phyloP scores from a whole-genome alignment of 306 rosid genomes.

The Crotalaria pallida region DNA sequence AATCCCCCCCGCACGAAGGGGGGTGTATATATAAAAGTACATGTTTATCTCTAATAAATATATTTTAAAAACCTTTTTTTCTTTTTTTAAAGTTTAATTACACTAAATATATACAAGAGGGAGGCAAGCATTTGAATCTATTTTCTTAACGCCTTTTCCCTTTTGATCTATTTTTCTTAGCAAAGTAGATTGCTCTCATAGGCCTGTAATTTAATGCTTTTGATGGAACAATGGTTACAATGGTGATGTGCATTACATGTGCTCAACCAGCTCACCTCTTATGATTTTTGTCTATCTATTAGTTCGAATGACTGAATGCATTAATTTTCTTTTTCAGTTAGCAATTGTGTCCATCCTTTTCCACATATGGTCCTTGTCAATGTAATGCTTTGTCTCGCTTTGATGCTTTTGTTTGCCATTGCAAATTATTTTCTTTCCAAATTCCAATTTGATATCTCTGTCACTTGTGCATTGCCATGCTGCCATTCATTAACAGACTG shows the following conservation, averaged over 20 bases:
- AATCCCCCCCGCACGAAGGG: too few species aligned
- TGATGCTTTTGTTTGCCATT: background rate
- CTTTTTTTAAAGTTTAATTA: too few species aligned
- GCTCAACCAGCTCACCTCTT: background rate
- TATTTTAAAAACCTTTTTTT: too few species aligned
- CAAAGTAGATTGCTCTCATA: background rate
- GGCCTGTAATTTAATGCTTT: too few species aligned
- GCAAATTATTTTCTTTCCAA: background rate
- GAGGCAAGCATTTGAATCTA: too few species aligned
- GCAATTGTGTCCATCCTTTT: background rate
- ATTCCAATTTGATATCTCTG: background rate
- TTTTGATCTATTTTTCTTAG: background rate
- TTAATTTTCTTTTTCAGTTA: background rate
- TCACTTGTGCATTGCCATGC: background rate
- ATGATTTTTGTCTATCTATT: background rate
- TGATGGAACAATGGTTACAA: background rate
- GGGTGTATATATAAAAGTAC: too few species aligned
- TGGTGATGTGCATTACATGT: background rate
- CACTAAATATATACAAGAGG: too few species aligned
- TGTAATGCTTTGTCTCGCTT: background rate
- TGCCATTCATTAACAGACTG: background rate
- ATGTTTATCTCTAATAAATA: too few species aligned
- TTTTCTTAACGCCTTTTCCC: too few species aligned
- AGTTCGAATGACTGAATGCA: background rate
- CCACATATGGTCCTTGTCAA: background rate